Base-by-base conservation (phyloP, 2,329 filamentous ascomycete genomes). In the Fusarium sp. region DNA sequence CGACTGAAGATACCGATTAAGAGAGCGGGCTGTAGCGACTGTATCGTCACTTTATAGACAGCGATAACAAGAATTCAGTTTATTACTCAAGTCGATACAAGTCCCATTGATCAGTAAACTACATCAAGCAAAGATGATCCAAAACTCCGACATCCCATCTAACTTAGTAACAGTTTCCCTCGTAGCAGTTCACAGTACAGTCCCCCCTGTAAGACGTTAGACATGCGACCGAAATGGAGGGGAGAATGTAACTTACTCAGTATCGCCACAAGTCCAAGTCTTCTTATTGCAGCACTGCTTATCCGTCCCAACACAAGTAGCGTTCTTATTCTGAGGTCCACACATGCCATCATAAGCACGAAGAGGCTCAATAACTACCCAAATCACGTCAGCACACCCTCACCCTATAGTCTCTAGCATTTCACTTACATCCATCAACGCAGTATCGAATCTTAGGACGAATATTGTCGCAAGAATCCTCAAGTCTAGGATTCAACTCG, bases 251-350 rank as follows among this genome's bases (percentile, higher is more conserved):
- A 6, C 72, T 2, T 44, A 58, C 65, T 29, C 46, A 25, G 43
- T 57, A 16, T 67, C 34, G 9, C 64, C 64, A 22, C 65, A 67
- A n/a, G 41, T 65, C 61, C 61, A 67, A 11, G 56, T 67, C 22
- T 60, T 54, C 40, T 58, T 64, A n/a, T 67, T 67, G 34, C 64
- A 67, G 22, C 56, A 67, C 11, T 48, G 61, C 30, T 58, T 54
- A n/a, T 51, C 51, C 20, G 61, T 67, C 5, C 65, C 65, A 2
- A 60, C 44, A 22, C 65, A 67, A 12, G 65, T 67, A 20, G 55
- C 65, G 15, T 67, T 57, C 20, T n/a, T 38, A 15, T 67, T 18
- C 11, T 46, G 22, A 1, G 65, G 64, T 13, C 55, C 64, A 15
- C 61, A 67, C 11, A 22, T 27, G 32, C 62, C 56, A 24, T 67